A percentile compares a stretch with the other conserved stretches of the same genome.
phyloP scores from a whole-genome alignment of 495 filamentous ascomycete species.

The Melanomma pulvis-pyrius region DNA sequence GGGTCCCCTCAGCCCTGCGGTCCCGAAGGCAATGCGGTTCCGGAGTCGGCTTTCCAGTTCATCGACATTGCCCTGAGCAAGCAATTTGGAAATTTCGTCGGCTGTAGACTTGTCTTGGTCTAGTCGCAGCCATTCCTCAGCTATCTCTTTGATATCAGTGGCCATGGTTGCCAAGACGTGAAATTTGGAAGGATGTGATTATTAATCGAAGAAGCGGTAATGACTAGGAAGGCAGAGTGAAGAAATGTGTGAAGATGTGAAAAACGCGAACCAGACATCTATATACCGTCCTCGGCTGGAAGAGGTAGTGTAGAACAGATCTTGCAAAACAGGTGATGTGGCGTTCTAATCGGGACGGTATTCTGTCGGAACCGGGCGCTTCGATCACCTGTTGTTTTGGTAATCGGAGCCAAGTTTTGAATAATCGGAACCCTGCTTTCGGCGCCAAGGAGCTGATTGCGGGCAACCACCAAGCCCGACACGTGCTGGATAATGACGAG shows the following conservation, averaged over 20 bases:
- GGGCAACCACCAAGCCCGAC: background rate
- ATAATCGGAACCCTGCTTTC: conserved; percentile 4
- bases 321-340: background rate
- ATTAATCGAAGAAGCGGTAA: background rate
- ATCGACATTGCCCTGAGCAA: conserved; percentile 50
- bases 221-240: background rate
- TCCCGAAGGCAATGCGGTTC: conserved; percentile 68
- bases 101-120: conserved; percentile 64
- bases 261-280: background rate
- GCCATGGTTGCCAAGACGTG: conserved; percentile 4
- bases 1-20: conserved; percentile 67
- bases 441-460: background rate
- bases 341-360: background rate
- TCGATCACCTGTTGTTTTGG: conserved; percentile 4
- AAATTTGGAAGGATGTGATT: background rate
- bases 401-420: background rate
- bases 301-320: background rate
- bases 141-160: conserved; percentile 40
- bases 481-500: background rate
- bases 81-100: conserved; percentile 61
- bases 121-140: conserved; percentile 62
- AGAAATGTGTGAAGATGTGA: background rate
- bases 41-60: conserved; percentile 62
- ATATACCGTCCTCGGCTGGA: background rate
- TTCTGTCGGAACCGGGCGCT: background rate